phyloP scores from a whole-genome alignment of 2,329 filamentous ascomycete species.

The Talaromyces amestolkiae region DNA sequence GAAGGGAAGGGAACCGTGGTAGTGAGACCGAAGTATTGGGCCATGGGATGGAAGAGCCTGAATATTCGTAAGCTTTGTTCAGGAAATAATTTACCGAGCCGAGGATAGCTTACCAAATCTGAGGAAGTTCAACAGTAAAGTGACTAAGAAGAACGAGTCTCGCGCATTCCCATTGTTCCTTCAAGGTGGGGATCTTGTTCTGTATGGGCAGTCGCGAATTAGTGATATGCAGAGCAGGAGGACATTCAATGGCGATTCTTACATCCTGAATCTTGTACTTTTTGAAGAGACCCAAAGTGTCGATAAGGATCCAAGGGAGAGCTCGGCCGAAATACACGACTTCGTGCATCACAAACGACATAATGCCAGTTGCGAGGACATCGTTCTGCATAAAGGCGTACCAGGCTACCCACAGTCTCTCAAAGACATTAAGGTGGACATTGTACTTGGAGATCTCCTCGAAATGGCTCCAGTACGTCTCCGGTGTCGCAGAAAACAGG shows the following conservation, averaged over 20 bases:
- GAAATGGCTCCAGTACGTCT: conserved; percentile 65
- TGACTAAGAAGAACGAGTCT: conserved; percentile 89
- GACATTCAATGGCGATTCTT: neutral
- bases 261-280: conserved; percentile 93
- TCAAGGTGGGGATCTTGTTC: conserved; percentile 84
- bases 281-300: conserved; percentile 80
- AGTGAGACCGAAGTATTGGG: conserved; percentile 84
- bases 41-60: conserved; percentile 90
- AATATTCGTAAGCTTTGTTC: neutral
- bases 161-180: conserved; percentile 93
- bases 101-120: conserved; percentile 70
- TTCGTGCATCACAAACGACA: conserved; percentile 97
- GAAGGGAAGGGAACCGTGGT: conserved; percentile 88
- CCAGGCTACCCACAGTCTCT: conserved; percentile 93
- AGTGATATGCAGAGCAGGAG: neutral
- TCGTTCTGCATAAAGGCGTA: conserved; percentile 99
- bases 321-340: conserved; percentile 88
- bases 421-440: conserved; percentile 78
- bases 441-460: conserved; percentile 68
- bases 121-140: conserved; percentile 95
- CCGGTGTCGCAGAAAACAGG: conserved; percentile 42
- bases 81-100: neutral
- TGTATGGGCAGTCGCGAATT: conserved; percentile 27
- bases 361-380: conserved; percentile 89
- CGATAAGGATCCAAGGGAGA: conserved; percentile 90